Evolutionary conservation across 208 protist genomes (phyloP), one percentile per base, ranked within the genome.

Genomic region (Leishmania tropica): DNA sequence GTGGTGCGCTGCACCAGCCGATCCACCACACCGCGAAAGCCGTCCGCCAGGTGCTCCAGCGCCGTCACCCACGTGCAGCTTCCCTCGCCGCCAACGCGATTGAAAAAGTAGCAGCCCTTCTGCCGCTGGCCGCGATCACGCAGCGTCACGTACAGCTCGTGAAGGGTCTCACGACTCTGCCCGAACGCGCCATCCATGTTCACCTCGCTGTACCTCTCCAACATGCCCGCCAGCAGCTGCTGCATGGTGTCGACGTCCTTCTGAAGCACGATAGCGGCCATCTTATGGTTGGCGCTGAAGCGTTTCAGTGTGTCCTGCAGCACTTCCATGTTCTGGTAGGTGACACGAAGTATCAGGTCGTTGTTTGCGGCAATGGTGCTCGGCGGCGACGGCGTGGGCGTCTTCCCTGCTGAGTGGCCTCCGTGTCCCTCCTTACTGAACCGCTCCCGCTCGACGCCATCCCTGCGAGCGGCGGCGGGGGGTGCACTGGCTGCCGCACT

Each of bases 81-180:
- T 51, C 84, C 91, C 75, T 95, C 91, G 51, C 92, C 94, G 19
- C 83, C 87, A 37, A 93, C 80, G 56, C 94, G 90, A 74, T 89
- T 93, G 75, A 96, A 96, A 74, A 97, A 96, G 85, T 97, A 97
- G 81, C 93, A 96, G 17, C 93, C 93, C 78, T 92, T 93, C 75
- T 93, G 89, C 40, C 88, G 85, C 28, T 84, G 88, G 6, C 80
- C 84, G 24, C 91, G 90, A 24, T 96, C 92, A 11, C 82, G 87
- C 54, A 97, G 82, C 42, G 89, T 78, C 24, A 78, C 60, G 80
- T 90, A 88, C 47, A 97, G 81, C 40, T 89, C 90, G n/a, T 87
- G 85, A 45, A 96, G 79, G 70, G 89, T 81, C 37, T 85, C 84
- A 10, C 91, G 81, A 71, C 93, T 90, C 62, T 95, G 89, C 19